These are phyloP conservation scores for Suillus decipiens DNA, from an alignment of 768 basidiomycete species.

Conservation along the genomic window DNA sequence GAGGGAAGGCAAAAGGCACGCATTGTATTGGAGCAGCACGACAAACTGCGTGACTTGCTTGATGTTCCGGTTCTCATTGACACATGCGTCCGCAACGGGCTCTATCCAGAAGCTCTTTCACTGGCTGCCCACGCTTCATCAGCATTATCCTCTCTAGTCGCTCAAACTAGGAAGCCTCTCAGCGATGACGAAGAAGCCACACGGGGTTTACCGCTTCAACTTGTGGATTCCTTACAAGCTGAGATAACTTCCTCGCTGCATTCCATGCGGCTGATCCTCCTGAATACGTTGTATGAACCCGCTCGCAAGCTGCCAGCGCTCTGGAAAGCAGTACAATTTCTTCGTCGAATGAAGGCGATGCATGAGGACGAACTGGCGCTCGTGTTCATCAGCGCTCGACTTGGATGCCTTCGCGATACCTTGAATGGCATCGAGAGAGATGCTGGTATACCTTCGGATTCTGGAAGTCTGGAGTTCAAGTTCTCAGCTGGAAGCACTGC, in stretches of 20 bases:
- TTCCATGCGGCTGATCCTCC: slow-evolving; percentile 74
- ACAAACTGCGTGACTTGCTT: slow-evolving; percentile 88
- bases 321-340: slow-evolving; percentile 87
- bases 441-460: slow-evolving; percentile 36
- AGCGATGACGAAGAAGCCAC: background rate
- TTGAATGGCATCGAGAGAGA: slow-evolving; percentile 54
- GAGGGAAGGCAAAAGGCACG: slow-evolving; percentile 73
- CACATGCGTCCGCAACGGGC: slow-evolving; percentile 90
- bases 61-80: slow-evolving; percentile 91
- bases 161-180: slow-evolving; percentile 38
- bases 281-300: slow-evolving; percentile 78
- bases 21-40: slow-evolving; percentile 90
- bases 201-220: slow-evolving; percentile 21
- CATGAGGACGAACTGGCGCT: slow-evolving; percentile 81
- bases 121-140: slow-evolving; percentile 71
- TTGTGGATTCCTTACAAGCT: slow-evolving; percentile 53
- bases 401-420: slow-evolving; percentile 58
- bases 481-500: slow-evolving; percentile 22
- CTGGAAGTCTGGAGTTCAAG: slow-evolving; percentile 15
- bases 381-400: slow-evolving; percentile 77
- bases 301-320: slow-evolving; percentile 82
- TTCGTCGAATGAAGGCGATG: slow-evolving; percentile 77
- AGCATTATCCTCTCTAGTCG: slow-evolving; percentile 42
- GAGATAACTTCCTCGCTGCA: slow-evolving; percentile 67
- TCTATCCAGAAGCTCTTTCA: slow-evolving; percentile 90